Conservation (phyloP, 345 rosid species). For the Acer saccharum region DNA sequence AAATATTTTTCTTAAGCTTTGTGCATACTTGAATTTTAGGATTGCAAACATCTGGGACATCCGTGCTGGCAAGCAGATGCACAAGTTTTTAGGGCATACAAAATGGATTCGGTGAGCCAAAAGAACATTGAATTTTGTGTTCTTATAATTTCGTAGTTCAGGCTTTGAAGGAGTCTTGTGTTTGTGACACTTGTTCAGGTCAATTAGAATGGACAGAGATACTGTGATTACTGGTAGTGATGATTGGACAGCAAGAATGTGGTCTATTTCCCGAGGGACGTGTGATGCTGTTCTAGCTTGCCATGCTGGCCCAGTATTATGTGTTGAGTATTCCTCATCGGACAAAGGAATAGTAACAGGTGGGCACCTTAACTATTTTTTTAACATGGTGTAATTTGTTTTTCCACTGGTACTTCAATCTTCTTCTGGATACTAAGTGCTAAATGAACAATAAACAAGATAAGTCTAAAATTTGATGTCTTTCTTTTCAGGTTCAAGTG, state of each 20-base stretch:
- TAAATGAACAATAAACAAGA: constrained; percentile 4
- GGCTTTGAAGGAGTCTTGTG: constrained; percentile 14
- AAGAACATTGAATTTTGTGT: constrained; percentile 6
- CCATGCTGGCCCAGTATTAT: constrained; percentile 88
- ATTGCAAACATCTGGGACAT: constrained; percentile 96
- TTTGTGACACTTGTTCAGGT: constrained; percentile 54
- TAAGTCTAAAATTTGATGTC: constrained; percentile 20
- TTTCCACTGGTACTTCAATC: background rate
- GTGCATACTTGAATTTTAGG: constrained; percentile 48
- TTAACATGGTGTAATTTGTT: background rate
- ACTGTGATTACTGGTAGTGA: constrained; percentile 95
- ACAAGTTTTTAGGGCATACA: constrained; percentile 90
- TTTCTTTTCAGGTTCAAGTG: constrained; percentile 80
- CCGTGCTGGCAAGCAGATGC: constrained; percentile 98
- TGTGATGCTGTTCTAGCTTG: constrained; percentile 95
- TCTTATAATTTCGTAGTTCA: constrained; percentile 8
- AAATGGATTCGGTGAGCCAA: constrained; percentile 93
- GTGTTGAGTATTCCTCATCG: constrained; percentile 77
- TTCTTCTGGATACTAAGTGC: background rate
- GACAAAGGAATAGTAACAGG: constrained; percentile 98
- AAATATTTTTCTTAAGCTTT: constrained; percentile 10
- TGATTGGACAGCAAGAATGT: constrained; percentile 99
- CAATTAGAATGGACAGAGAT: constrained; percentile 94
- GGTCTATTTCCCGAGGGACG: constrained; percentile 93
- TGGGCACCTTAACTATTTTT: constrained; percentile 19